These are phyloP conservation scores for Ustilago tritici DNA, from an alignment of 1,284 basidiomycete genomes.

Conservation along the genomic window DNA sequence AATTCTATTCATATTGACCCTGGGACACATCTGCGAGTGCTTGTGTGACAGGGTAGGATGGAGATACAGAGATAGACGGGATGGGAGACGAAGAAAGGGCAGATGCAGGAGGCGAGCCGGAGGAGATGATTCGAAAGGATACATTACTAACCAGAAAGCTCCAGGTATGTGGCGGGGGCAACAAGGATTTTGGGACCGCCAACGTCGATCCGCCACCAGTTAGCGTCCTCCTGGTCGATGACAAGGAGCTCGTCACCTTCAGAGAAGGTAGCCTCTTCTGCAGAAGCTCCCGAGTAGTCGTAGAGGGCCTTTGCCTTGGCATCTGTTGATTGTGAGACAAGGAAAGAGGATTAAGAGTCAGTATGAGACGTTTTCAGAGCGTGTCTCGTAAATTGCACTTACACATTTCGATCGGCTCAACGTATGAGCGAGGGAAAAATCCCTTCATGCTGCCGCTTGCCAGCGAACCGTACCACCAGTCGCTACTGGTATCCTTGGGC, in stretches of 20 bases:
- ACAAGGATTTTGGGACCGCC: conserved; percentile 59
- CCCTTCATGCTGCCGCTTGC: conserved; percentile 79
- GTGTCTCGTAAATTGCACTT: conserved; percentile 13
- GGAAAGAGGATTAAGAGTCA: conserved; percentile 1
- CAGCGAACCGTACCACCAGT: conserved; percentile 92
- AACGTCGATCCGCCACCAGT: conserved; percentile 67
- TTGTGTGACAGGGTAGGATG: background rate
- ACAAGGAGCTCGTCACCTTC: conserved; percentile 62
- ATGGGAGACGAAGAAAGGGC: background rate
- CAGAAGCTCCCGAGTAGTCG: conserved; percentile 62
- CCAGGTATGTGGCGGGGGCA: conserved; percentile 66
- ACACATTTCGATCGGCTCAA: conserved; percentile 53
- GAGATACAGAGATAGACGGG: background rate
- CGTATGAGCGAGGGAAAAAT: conserved; percentile 89
- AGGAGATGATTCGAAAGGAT: conserved; percentile 12
- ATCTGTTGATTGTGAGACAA: conserved; percentile 17
- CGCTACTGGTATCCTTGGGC: conserved; percentile 46
- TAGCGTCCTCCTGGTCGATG: conserved; percentile 64
- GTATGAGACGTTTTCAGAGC: background rate
- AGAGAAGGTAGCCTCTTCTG: conserved; percentile 62
- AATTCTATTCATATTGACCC: conserved; percentile 41
- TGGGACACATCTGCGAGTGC: conserved; percentile 23
- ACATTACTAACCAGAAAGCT: conserved; percentile 57
- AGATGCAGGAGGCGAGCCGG: conserved; percentile 2
- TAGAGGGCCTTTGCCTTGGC: conserved; percentile 64